Base-by-base conservation (phyloP, 306 rosid genomes). In the Gleditsia sinensis region DNA sequence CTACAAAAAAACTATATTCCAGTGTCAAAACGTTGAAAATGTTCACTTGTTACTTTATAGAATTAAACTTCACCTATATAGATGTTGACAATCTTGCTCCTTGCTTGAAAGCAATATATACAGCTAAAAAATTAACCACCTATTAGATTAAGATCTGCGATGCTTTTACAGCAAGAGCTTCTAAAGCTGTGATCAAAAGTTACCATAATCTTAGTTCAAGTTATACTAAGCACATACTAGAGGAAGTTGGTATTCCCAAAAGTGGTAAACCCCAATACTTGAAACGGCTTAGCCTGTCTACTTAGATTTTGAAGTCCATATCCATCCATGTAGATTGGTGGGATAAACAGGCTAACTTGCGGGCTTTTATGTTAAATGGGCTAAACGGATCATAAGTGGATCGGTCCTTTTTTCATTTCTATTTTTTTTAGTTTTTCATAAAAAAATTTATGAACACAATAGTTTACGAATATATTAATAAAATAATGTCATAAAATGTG, bases 81-180 rank as follows among this genome's bases (percentile, higher is more conserved):
- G 72, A 88, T 83, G 75, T 76, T 83, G 66, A 81, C 81, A 83
- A 72, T 79, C 84, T 82, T 82, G 33, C 80, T 80, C 73, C 83
- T 90, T 46, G 87, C 87, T 82, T 85, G 90, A 32, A 92, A 90
- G 80, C 98, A 92, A 84, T 51, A 56, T 21, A 55, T 24, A 3
- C 2, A 16, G 11, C 28, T 19, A n/a, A 50, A 50, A 50, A 50
- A n/a, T n/a, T n/a, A n/a, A 2, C 21, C 25, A 13, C 11, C 13
- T 7, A 33, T 24, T 16, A 3, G 12, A 57, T 42, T 19, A 36
- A 62, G 5, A 24, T 40, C 23, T 6, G 21, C 13, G 5, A 9
- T 4, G 20, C 13, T 23, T 37, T 24, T 43, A 65, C 8, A 43
- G 9, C 14, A 9, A 62, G 19, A n/a, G 19, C 46, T 60, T 17